Conservation (phyloP, 805 yeast genomes). For the Yarrowia sp. region DNA sequence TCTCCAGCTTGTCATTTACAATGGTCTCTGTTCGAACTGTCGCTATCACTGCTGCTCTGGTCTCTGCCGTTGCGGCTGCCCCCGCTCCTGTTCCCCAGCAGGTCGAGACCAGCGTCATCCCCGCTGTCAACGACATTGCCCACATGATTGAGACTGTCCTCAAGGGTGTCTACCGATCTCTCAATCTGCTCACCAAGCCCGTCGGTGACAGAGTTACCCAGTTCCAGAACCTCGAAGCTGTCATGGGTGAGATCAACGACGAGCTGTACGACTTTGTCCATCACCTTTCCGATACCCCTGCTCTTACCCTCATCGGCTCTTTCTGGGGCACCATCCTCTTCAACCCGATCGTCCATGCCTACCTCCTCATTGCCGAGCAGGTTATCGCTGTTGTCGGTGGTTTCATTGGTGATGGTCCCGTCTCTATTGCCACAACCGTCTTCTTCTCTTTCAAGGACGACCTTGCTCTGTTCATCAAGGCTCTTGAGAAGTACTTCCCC, state of each 20-base stretch:
- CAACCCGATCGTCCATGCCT: conserved; percentile 7
- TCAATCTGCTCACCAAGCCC: conserved; percentile 7
- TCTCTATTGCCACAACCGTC: conserved; percentile 36
- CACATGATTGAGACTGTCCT: conserved; percentile 13
- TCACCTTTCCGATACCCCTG: conserved; percentile 16
- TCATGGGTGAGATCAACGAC: conserved; percentile 16
- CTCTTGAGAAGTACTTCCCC: conserved; percentile 24
- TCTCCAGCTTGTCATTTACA: not conserved
- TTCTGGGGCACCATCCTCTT: conserved; percentile 18
- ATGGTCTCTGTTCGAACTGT: conserved; percentile 18
- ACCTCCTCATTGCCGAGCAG: conserved; percentile 63
- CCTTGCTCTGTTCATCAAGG: conserved; percentile 20
- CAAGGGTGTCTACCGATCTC: conserved; percentile 19
- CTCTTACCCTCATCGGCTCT: conserved; percentile 4
- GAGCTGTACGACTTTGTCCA: conserved; percentile 12
- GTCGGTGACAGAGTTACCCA: conserved; percentile 19
- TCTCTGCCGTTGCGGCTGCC: not conserved
- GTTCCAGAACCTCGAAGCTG: conserved; percentile 24
- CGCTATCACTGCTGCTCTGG: conserved; percentile 10
- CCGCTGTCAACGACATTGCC: not conserved
- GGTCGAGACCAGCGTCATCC: not conserved
- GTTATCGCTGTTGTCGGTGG: conserved; percentile 99
- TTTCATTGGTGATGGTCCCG: conserved; percentile 97
- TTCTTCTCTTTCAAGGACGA: conserved; percentile 16
- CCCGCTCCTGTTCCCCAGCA: conserved; percentile 15